phyloP scores from a whole-genome alignment of 2,329 filamentous ascomycete genomes.

The Aureobasidium sp. region DNA sequence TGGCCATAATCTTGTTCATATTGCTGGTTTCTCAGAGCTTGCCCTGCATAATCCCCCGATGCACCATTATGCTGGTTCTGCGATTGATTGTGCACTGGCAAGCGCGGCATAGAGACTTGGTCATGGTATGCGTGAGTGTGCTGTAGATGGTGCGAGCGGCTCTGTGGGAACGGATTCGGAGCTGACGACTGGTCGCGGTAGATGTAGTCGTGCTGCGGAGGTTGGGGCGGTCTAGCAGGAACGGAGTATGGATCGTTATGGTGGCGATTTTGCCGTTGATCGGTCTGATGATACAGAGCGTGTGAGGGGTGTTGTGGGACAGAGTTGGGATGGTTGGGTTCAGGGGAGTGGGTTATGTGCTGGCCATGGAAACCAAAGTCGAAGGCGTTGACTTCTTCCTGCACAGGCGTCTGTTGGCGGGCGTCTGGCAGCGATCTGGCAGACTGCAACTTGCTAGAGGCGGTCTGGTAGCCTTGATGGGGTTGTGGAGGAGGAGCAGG shows the following conservation, averaged over 20 bases:
- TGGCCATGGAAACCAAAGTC: constrained; percentile 28
- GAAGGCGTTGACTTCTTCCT: constrained; percentile 48
- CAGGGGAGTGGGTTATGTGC: constrained; percentile 32
- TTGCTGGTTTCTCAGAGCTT: background rate
- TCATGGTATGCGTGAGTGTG: background rate
- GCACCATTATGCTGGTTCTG: background rate
- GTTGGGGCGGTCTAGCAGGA: background rate
- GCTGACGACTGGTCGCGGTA: background rate
- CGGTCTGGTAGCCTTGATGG: constrained; percentile 54
- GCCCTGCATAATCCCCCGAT: background rate
- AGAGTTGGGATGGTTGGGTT: background rate
- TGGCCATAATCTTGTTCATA: background rate
- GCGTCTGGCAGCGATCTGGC: constrained; percentile 10
- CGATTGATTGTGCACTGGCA: background rate
- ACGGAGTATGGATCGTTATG: background rate
- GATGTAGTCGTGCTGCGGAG: background rate
- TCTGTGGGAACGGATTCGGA: background rate
- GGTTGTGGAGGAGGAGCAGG: constrained; percentile 17
- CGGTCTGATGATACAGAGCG: background rate
- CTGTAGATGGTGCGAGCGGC: background rate
- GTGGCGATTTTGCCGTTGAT: background rate
- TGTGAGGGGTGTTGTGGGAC: constrained; percentile 7
- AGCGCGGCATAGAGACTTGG: background rate
- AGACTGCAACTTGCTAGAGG: constrained; percentile 48
- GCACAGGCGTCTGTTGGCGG: background rate